Evolutionary conservation across 2,329 filamentous ascomycete genomes (phyloP), one percentile per base, ranked within the genome.

Genomic region (Leptosphaerulina australis): DNA sequence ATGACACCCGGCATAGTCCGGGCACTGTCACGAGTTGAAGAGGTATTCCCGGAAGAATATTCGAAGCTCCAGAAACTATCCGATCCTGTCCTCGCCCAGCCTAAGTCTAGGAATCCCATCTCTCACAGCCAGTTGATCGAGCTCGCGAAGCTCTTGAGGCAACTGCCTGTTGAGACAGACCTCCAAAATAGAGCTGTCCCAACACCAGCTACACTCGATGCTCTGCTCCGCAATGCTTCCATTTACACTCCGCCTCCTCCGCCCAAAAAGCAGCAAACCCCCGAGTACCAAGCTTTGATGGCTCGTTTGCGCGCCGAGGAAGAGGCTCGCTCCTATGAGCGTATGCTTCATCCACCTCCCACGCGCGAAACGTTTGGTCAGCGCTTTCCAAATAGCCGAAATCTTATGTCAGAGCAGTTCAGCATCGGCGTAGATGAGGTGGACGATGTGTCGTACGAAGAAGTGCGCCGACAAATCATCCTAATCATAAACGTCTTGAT

Each of bases 401-500:
- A 2, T 15, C 41, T 26, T 17, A 26, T 37, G 20, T 73, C 62
- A 56, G 82, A 80, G 9, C 86, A 83, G 64, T 81, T 82, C 49
- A 79, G 77, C 26, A 50, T 63, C 3, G 59, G 56, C 7, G 57
- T 59, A 3, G 66, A 69, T 39, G 74, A 77, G 26, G 73, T 77
- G 8, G 88, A 90, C 55, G 85, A 87, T 2, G 76, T 88, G 2
- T 86, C 85, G 2, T 86, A 86, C 56, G 81, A 83, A 26, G 89
- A 94, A 53, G 79, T 94, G 1, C 88, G 93, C 68, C 81, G 88
- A n/a, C 90, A 94, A 65, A 76, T 94, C 48, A 86, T 88, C 31
- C 79, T 97, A 6, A 91, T 97, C 41, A 81, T 96, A 64, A 99
- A 97, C 71, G 91, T 97, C 40, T 76, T 97, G 29, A 80, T 96